A percentile compares a stretch with the other conserved stretches of the same genome.
These are phyloP conservation scores for Typha latifolia DNA, from an alignment of 176 grass and related monocot species.

Conservation along the genomic window DNA sequence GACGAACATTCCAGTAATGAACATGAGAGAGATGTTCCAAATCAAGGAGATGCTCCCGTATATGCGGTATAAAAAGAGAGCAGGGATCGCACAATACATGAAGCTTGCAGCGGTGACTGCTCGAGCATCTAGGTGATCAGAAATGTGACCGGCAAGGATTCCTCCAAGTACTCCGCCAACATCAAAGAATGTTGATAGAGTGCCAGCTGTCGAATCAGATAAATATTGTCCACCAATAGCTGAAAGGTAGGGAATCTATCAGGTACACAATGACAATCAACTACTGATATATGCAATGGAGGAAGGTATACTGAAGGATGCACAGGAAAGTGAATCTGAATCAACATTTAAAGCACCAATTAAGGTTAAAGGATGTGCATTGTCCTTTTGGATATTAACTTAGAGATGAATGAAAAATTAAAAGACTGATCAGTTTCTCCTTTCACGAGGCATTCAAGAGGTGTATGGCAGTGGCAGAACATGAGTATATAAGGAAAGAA, in stretches of 20 bases:
- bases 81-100: constrained; percentile 65
- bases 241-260: constrained; percentile 14
- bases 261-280: too few relatives aligned
- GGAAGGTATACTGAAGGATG: too few relatives aligned
- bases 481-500: too few relatives aligned
- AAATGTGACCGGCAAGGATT: constrained; percentile 72
- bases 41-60: constrained; percentile 53
- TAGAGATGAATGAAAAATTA: too few relatives aligned
- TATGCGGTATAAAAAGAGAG: constrained; percentile 63
- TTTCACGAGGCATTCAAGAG: too few relatives aligned
- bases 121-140: constrained; percentile 59
- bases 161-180: constrained; percentile 79
- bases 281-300: too few relatives aligned
- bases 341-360: too few relatives aligned
- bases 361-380: too few relatives aligned
- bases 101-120: constrained; percentile 69
- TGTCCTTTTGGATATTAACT: too few relatives aligned
- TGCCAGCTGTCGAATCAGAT: constrained; percentile 60
- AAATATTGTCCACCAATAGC: constrained; percentile 61
- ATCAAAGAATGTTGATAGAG: constrained; percentile 74
- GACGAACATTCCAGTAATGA: constrained; percentile 72
- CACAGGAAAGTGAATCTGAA: too few relatives aligned
- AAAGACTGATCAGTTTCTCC: too few relatives aligned
- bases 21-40: constrained; percentile 67
- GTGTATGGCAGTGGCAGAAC: too few relatives aligned